phyloP scores from a whole-genome alignment of 352 stramenopile species.

The Phytophthora citricola region DNA sequence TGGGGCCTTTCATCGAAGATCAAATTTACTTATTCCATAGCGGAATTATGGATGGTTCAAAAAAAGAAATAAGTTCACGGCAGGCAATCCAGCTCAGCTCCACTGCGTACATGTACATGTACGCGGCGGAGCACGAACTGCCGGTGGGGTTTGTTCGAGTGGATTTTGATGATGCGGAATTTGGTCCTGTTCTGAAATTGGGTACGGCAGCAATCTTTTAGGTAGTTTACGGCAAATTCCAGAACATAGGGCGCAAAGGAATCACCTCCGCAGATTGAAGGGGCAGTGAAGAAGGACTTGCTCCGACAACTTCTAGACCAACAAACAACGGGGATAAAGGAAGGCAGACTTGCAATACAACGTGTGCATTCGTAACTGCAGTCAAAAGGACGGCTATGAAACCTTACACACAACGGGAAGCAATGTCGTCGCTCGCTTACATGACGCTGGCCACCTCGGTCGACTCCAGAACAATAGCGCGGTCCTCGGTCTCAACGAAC shows the following conservation, averaged over 20 bases:
- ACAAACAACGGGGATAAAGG: conserved; percentile 8
- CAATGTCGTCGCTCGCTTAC: conserved; percentile 12
- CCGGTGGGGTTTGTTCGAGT: no score
- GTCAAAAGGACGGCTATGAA: conserved; percentile 4
- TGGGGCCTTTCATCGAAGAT: no score
- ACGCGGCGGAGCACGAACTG: no score
- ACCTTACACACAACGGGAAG: not conserved
- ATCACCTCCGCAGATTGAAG: not conserved
- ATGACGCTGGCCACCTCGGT: conserved; percentile 40
- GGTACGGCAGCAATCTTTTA: conserved; percentile 16
- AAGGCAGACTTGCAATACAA: conserved; percentile 6
- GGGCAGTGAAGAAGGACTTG: no score
- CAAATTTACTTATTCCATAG: no score
- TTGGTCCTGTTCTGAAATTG: no score
- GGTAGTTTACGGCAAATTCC: conserved; percentile 7
- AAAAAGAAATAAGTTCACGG: no score
- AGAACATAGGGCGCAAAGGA: not conserved
- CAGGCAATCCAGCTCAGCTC: no score
- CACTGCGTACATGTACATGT: no score
- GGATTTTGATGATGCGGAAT: no score
- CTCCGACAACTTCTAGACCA: no score
- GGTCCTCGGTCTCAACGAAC: not conserved
- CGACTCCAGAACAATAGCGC: conserved; percentile 20
- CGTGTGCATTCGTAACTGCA: conserved; percentile 21
- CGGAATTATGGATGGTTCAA: no score